These are phyloP conservation scores for Russula virescens DNA, from an alignment of 768 basidiomycete genomes.

Conservation along the genomic window DNA sequence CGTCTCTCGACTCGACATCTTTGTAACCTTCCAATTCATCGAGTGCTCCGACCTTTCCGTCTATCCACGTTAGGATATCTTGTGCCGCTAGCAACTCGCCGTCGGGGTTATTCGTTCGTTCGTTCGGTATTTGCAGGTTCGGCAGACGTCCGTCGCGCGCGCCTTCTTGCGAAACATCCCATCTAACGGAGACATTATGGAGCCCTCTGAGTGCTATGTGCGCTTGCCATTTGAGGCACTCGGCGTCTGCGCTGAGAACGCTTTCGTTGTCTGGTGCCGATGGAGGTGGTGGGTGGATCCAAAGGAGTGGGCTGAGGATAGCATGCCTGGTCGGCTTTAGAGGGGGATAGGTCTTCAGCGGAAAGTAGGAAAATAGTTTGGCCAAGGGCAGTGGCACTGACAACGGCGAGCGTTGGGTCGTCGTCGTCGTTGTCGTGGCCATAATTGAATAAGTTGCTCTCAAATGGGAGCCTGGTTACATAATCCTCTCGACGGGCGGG, in stretches of 20 bases:
- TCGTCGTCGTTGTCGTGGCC: slow-evolving; percentile 24
- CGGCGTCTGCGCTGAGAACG: slow-evolving; percentile 67
- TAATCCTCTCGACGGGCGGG: not conserved
- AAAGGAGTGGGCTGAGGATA: slow-evolving; percentile 46
- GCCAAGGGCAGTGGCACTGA: slow-evolving; percentile 14
- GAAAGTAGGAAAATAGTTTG: slow-evolving; percentile 24
- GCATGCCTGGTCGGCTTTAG: slow-evolving; percentile 9
- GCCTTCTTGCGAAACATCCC: slow-evolving; percentile 65
- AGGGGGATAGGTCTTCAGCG: slow-evolving; percentile 27
- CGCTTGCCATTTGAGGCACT: slow-evolving; percentile 89
- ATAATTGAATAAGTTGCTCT: not conserved
- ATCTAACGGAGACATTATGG: slow-evolving; percentile 47
- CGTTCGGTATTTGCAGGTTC: slow-evolving; percentile 54
- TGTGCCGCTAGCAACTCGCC: slow-evolving; percentile 57
- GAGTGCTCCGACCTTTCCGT: slow-evolving; percentile 40
- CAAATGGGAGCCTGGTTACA: not conserved
- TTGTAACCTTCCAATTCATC: slow-evolving; percentile 61
- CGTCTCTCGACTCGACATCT: slow-evolving; percentile 53
- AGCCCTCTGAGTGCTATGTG: slow-evolving; percentile 67
- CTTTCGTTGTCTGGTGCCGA: slow-evolving; percentile 19
- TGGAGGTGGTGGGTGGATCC: slow-evolving; percentile 50
- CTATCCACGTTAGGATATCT: slow-evolving; percentile 71
- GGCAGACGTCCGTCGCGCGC: slow-evolving; percentile 65
- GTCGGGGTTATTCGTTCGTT: slow-evolving; percentile 30
- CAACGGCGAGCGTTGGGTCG: slow-evolving; percentile 10